Base-by-base conservation (phyloP, 2,329 filamentous ascomycete species). In the Calcarisporium arbuscula region DNA sequence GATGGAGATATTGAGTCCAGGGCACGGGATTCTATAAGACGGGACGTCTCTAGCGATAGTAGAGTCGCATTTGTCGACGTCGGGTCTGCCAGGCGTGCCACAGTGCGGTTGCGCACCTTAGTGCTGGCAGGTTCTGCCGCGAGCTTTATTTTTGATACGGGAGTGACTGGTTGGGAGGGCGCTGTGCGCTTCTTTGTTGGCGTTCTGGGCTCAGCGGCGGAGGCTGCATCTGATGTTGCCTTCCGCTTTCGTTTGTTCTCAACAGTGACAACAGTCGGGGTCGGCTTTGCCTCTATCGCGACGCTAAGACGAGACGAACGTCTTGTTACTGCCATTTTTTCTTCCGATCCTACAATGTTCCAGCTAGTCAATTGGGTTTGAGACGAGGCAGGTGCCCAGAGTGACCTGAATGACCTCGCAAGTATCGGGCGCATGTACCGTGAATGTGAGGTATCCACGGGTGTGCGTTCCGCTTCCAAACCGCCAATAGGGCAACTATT, bases 11-110 rank as follows among this genome's bases (percentile, higher is more conserved):
- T 61, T 22, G 44, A 62, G 54, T 56, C 57, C 51, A 70, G 42
- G 51, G 64, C 26, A 28, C 68, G 64, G n/a, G 63, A 67, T 9
- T 70, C 66, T 17, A 83, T 61, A 7, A 85, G 52, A 28, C 76
- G 70, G 4, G 78, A 82, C 4, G 81, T 80, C 51, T 80, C 73
- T 3, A 83, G 82, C 0, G 83, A 85, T n/a, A 85, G 59, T 8
- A 89, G 65, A 2, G 76, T 70, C 2, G 82, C 83, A 53, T 87
- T 86, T 28, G 81, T 83, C 11, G 65, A 61, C 44, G 72, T 72
- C 0, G 81, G 77, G 43, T 79, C 68, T 11, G 78, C 80, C 3
- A 82, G 70, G 17, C 80, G 72, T 33, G 66, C 58, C 22, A 72
- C 59, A 2, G 59, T 58, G 11, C 57, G 54, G 16, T 62, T 56